Evolutionary conservation across 257 asterid species (phyloP).

Genomic region (Perilla frutescens): DNA sequence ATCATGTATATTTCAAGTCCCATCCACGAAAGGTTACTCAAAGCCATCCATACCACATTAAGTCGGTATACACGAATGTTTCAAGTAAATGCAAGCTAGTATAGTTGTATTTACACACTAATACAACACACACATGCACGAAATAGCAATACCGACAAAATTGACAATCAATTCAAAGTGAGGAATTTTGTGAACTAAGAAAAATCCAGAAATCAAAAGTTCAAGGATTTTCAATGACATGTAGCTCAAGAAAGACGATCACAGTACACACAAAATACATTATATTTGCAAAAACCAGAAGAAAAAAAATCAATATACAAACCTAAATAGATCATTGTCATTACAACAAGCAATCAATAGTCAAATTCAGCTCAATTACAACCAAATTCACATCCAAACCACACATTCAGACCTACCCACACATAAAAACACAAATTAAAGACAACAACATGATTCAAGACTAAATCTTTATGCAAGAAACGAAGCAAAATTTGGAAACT

Average conservation of each 20-base stretch:
- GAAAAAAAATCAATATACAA: neutral
- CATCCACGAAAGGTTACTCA: neutral
- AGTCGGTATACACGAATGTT: neutral
- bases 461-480: constrained; percentile 34
- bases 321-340: constrained; percentile 14
- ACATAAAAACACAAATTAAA: constrained; percentile 28
- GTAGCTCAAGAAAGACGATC: neutral
- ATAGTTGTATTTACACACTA: neutral
- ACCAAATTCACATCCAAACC: constrained; percentile 40
- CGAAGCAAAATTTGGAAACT: constrained; percentile 17
- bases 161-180: neutral
- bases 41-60: neutral
- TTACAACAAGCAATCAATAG: constrained; percentile 10
- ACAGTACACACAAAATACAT: neutral
- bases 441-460: constrained; percentile 20
- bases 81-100: neutral
- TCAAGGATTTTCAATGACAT: neutral
- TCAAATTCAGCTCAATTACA: constrained; percentile 14
- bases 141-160: neutral
- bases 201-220: neutral
- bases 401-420: constrained; percentile 33
- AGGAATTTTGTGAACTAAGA: neutral
- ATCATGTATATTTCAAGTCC: neutral
- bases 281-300: neutral
- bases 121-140: neutral